Conservation (phyloP, 2,329 filamentous ascomycete genomes). For the Allantophomopsis cytisporea region DNA sequence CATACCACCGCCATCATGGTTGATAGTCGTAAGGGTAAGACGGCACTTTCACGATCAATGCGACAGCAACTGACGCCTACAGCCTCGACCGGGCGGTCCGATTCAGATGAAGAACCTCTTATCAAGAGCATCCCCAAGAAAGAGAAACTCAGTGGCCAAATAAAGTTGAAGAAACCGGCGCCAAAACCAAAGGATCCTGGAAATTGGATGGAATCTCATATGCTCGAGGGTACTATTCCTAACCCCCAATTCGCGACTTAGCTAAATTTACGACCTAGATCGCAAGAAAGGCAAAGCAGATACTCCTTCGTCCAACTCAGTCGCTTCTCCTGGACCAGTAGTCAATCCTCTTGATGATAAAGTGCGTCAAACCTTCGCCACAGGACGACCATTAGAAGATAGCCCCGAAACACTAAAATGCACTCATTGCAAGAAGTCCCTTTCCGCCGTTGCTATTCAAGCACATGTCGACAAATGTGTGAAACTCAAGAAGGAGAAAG, state of each 20-base stretch:
- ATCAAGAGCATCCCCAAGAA: constrained; percentile 47
- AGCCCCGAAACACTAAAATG: constrained; percentile 68
- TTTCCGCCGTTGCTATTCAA: constrained; percentile 61
- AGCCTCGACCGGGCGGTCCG: constrained; percentile 1
- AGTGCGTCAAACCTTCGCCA: constrained; percentile 67
- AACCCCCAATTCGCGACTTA: constrained; percentile 2
- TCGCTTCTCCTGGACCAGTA: constrained; percentile 36
- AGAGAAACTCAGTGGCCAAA: constrained; percentile 21
- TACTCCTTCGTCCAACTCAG: constrained; percentile 24
- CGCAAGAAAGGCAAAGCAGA: constrained; percentile 34
- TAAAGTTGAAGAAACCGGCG: constrained; percentile 46
- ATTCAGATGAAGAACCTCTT: constrained; percentile 39
- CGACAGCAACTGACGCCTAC: background rate
- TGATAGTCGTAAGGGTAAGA: constrained; percentile 1
- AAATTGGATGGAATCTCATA: constrained; percentile 57
- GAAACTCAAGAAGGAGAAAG: constrained; percentile 35
- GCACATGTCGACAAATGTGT: constrained; percentile 76
- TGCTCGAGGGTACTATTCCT: constrained; percentile 41
- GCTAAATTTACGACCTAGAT: constrained; percentile 20
- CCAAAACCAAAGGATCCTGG: constrained; percentile 54
- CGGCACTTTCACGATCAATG: background rate
- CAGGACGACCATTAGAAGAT: constrained; percentile 71
- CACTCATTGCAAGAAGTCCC: constrained; percentile 88
- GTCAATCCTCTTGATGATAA: constrained; percentile 62
- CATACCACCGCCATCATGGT: background rate